A percentile compares a stretch with the other conserved stretches of the same genome.
phyloP scores from a whole-genome alignment of 2,329 filamentous ascomycete genomes.

The Colletotrichum nymphaeae region DNA sequence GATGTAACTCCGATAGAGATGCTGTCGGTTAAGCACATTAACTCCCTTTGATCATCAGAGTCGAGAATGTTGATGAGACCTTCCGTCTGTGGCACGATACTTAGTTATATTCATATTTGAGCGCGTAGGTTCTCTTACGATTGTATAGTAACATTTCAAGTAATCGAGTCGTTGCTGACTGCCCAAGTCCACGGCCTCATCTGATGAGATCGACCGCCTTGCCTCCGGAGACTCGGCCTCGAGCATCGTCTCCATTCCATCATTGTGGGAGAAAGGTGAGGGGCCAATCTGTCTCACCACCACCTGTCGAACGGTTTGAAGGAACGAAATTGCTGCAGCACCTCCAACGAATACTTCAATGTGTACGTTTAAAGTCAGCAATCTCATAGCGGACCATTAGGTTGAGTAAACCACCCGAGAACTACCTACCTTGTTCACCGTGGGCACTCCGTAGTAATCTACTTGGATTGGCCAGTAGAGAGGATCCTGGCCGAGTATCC shows the following conservation, averaged over 20 bases:
- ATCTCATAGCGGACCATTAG: neutral
- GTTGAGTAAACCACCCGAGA: neutral
- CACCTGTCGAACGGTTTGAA: neutral
- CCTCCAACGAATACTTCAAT: neutral
- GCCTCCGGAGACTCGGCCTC: slow-evolving; percentile 52
- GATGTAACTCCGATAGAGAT: neutral
- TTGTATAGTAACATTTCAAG: neutral
- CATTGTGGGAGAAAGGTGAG: slow-evolving; percentile 63
- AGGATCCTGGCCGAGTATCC: neutral
- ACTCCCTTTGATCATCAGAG: neutral
- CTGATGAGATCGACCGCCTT: neutral
- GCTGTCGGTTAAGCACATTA: neutral
- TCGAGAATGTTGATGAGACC: neutral
- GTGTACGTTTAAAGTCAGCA: neutral
- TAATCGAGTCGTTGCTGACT: neutral
- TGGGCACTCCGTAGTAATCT: neutral
- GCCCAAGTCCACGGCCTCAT: neutral
- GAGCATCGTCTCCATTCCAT: slow-evolving; percentile 62
- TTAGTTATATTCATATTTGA: neutral
- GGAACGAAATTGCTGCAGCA: neutral
- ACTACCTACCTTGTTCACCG: neutral
- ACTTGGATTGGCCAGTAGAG: neutral
- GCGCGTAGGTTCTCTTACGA: neutral
- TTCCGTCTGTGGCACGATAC: neutral
- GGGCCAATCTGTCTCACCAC: slow-evolving; percentile 55